Base-by-base conservation (phyloP, 345 rosid species). In the Melastoma malabathricum region DNA sequence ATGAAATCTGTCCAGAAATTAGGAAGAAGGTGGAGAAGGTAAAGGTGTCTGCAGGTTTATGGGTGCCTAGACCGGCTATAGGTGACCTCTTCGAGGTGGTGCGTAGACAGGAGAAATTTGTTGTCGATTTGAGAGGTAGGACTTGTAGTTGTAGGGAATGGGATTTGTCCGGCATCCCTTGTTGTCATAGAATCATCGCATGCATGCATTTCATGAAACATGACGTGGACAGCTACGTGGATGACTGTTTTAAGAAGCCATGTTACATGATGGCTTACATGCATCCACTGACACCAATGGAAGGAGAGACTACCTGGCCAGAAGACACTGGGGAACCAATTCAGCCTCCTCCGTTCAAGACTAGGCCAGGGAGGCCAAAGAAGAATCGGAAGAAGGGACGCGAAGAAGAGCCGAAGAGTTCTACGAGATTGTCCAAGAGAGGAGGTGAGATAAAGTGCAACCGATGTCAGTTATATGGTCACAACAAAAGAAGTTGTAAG, bases 121-220 rank as follows among this genome's bases (percentile, higher is more conserved):
- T 53, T 10, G 23, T 53, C 10, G 16, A 43, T 39, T 0, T 3
- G 13, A 19, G 22, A 2, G 46, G 27, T 22, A 18, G 43, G 18
- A 19, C 6, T 3, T 50, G 54, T 50, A 9, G 39, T 20, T 50
- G 43, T 50, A 10, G 57, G 14, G 12, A 29, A 12, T 19, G 0
- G 15, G 25, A 34, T 51, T 10, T 51, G 15, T 0, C 0, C 0
- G 14, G 8, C 5, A 51, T 17, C 17, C 25, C 34, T 10, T 19
- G 47, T 19, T 6, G 22, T 5, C 57, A 43, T 53, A 29, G 46
- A n/a, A n/a, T n/a, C n/a, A 7, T 53, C 27, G 19, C 3, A 1
- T 53, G 47, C 57, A 53, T 43, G 13, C 8, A 43, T 15, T 48
- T 39, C 19, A 49, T 49, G 15, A 50, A 23, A 13, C 16, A 18